Base-by-base conservation (phyloP, 2,329 filamentous ascomycete genomes). In the Fusarium sp. region DNA sequence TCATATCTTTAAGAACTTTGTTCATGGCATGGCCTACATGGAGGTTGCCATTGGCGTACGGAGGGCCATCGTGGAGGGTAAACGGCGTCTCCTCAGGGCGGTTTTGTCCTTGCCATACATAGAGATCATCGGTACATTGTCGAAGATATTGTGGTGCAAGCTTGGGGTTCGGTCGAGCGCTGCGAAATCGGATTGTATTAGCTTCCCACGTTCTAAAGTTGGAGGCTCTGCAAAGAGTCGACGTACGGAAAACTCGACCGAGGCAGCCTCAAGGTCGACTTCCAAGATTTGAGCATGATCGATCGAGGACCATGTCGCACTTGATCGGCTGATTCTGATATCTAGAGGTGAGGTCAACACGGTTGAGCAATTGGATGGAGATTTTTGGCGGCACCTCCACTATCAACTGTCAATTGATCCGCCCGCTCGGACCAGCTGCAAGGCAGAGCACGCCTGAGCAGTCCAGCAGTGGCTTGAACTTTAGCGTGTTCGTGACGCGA, bases 11-110 rank as follows among this genome's bases (percentile, higher is more conserved):
- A 62, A 97, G 84, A 71, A 98, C 91, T 81, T 99, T 99, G 80
- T 99, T 99, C 76, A 99, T 83, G 35, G 96, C 94, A 83, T 99
- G 96, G 4, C 96, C 96, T 63, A 96, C 89, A 75, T 99, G 96
- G 11, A 99, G 86, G 44, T 86, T 87, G 15, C 96, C 96, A 81
- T 99, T 99, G 67, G 96, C 96, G 78, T 98, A 99, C 0, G 96
- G 96, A 0, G 96, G 96, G 1, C 96, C 96, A 88, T 99, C 96
- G 76, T 98, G 96, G 10, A 99, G 84, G 3, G 94, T 83, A 70
- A 98, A 99, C 0, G 85, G 83, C 43, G 87, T 79, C 35, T 86
- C 79, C 45, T 85, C 80, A 4, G 86, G 82, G 67, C 88, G 81
- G 62, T 84, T 80, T 56, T 79, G 77, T 65, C 84, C 83, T 82